These are phyloP conservation scores for Pichia sp. DNA, from an alignment of 1,139 yeast species.

Conservation along the genomic window DNA sequence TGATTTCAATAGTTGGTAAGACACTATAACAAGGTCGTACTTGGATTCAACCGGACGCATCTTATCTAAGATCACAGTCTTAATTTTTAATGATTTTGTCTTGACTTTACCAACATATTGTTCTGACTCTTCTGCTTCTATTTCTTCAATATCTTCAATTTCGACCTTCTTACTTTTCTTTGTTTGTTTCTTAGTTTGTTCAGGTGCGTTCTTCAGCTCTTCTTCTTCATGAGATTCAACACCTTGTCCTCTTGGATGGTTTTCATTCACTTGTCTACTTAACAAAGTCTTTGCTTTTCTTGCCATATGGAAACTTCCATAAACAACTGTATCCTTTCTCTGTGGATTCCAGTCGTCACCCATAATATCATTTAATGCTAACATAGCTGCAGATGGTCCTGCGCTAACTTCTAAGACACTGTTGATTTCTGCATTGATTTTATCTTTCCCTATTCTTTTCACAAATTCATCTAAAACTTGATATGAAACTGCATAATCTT, in stretches of 20 bases:
- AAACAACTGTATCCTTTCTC: constrained; percentile 67
- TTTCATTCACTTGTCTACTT: constrained; percentile 65
- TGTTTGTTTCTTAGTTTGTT: not conserved
- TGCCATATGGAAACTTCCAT: constrained; percentile 75
- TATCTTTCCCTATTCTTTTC: constrained; percentile 46
- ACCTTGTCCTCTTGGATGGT: constrained; percentile 24
- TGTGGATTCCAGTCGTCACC: constrained; percentile 61
- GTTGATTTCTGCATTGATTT: constrained; percentile 52
- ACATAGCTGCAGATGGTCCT: constrained; percentile 93
- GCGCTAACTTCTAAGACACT: constrained; percentile 76
- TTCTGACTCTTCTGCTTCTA: constrained; percentile 10
- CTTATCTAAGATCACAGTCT: constrained; percentile 51
- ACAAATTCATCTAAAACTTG: constrained; percentile 70
- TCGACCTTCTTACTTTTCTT: not conserved
- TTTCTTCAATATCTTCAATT: not conserved
- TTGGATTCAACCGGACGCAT: constrained; percentile 41
- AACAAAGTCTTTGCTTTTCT: constrained; percentile 74
- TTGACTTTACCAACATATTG: constrained; percentile 57
- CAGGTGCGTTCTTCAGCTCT: not conserved
- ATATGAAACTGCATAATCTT: constrained; percentile 71
- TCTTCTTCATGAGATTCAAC: constrained; percentile 6
- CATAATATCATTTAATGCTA: constrained; percentile 83
- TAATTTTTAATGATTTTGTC: constrained; percentile 50
- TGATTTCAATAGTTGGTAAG: constrained; percentile 70
- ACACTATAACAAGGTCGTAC: constrained; percentile 84